phyloP scores from a whole-genome alignment of 1,139 yeast genomes.

The Candida tropicalis region DNA sequence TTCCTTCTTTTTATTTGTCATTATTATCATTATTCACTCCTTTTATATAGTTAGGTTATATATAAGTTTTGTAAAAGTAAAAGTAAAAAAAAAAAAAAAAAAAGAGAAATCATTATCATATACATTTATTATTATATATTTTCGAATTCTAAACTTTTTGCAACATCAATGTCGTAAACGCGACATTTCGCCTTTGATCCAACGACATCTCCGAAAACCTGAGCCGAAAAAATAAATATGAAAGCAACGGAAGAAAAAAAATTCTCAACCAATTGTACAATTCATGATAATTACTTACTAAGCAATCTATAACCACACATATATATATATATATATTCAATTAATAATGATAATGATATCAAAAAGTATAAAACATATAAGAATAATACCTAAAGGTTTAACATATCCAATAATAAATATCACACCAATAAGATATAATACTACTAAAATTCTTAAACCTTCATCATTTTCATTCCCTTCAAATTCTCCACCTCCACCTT shows the following conservation, averaged over 20 bases:
- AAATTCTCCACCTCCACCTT: slow-evolving; percentile 28
- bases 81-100: background rate
- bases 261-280: background rate
- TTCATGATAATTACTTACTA: background rate
- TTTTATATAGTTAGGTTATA: too few relatives aligned
- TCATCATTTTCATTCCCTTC: slow-evolving; percentile 11
- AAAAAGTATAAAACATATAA: background rate
- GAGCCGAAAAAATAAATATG: background rate
- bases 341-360: background rate
- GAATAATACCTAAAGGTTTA: background rate
- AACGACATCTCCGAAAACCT: background rate
- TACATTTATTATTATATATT: background rate
- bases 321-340: too few relatives aligned
- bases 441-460: background rate
- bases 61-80: too few relatives aligned
- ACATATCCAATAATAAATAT: background rate
- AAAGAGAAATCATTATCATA: too few relatives aligned
- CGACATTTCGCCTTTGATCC: background rate
- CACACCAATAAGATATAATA: slow-evolving; percentile 7
- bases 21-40: too few relatives aligned
- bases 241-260: background rate
- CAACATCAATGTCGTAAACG: background rate
- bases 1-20: too few relatives aligned
- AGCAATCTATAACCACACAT: too few relatives aligned
- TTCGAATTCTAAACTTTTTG: too few relatives aligned